Base-by-base conservation (phyloP, 306 rosid genomes). In the Oemleria cerasiformis region DNA sequence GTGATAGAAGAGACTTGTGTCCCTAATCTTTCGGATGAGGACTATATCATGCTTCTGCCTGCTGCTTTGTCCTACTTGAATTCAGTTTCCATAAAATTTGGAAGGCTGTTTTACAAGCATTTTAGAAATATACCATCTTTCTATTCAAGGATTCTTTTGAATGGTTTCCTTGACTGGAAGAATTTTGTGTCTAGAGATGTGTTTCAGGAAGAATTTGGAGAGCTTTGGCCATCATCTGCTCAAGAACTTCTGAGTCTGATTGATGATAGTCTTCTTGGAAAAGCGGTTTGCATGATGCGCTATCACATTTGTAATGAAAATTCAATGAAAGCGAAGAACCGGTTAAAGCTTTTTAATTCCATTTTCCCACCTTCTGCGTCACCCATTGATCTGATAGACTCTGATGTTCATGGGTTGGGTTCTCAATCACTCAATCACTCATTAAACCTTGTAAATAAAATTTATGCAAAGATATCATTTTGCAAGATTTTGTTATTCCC, bases 221-320 rank as follows among this genome's bases (percentile, higher is more conserved):
- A 87, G 57, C 59, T 81, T 54, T 53, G 85, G 47, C 98, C 97
- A 45, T 79, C 78, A 70, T 86, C 97, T 72, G 56, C 75, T 72
- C 79, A 74, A 70, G 91, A 94, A 74, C 79, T 94, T 70, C 70
- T 88, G 11, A 47, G 65, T 73, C 85, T 86, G 78, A 65, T 79
- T 30, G 74, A 87, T 82, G 50, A 63, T 58, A 91, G 96, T 81
- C 94, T 94, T 83, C 94, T 94, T 80, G 91, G 94, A 74, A 91
- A 89, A 79, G 75, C 87, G 68, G 62, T 88, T 74, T 67, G 67
- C 51, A 91, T 94, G 91, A 67, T 94, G 83, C 72, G 72, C 78
- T 76, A 79, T 80, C 86, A 85, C 87, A 80, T 83, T 76, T 75
- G 85, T 60, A 78, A 62, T 82, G 90, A 85, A 75, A 86, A 75